Evolutionary conservation across 179 eudicot genomes (phyloP).

Genomic region (Camellia oleifera): DNA sequence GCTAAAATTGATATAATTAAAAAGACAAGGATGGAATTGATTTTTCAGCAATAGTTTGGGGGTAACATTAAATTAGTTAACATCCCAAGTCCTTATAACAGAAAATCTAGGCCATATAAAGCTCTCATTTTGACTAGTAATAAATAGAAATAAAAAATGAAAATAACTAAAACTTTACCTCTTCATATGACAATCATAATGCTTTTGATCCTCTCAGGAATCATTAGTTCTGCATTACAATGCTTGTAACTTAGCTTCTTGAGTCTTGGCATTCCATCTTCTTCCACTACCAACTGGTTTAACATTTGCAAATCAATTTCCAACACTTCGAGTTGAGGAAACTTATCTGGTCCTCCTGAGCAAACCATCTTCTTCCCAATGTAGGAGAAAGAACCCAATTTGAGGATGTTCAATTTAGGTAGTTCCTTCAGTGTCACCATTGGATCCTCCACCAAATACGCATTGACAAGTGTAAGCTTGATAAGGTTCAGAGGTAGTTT

Average conservation of each 20-base stretch:
- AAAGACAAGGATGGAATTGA: no score
- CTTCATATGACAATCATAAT: no score
- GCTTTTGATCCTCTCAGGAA: not conserved
- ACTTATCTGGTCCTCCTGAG: not conserved
- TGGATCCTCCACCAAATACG: not conserved
- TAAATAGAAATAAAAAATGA: no score
- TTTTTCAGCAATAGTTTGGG: no score
- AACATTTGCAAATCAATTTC: not conserved
- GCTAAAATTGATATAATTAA: no score
- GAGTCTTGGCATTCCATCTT: not conserved
- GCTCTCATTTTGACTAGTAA: no score
- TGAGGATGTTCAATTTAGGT: not conserved
- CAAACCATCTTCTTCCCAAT: not conserved
- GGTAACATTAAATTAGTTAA: no score
- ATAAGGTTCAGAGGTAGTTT: not conserved
- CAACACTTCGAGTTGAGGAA: not conserved
- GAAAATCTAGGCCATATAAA: no score
- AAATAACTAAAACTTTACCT: no score
- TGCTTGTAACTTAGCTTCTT: not conserved
- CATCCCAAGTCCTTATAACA: no score
- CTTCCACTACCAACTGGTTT: not conserved
- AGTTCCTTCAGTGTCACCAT: slow-evolving; percentile 2
- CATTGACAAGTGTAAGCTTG: not conserved
- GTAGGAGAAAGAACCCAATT: no score
- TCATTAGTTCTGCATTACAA: not conserved